Base-by-base conservation (phyloP, 1,284 basidiomycete species). In the Fomitiporia mediterranea region DNA sequence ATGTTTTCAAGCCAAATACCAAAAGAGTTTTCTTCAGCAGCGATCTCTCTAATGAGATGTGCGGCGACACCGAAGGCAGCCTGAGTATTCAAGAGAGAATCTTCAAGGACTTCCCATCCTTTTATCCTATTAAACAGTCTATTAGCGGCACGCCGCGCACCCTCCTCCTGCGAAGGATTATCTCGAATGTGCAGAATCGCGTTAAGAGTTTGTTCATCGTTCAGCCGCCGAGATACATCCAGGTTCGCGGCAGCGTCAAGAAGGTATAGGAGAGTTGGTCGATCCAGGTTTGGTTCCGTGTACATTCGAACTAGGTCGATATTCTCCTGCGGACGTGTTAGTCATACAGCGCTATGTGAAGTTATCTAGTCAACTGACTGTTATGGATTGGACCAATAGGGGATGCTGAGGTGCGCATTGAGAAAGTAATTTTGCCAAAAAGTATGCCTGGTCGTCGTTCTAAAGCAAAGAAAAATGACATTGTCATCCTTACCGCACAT, bases 1-100 rank as follows among this genome's bases (percentile, higher is more conserved):
- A 90, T 81, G 17, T 80, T 83, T 55, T 79, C 78, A 4, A 90
- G 70, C 82, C 84, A 87, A 43, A 84, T 80, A 2, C 86, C 87
- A 56, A 86, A 75, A 0, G 84, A 78, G 53, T 79, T 76, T 62
- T 89, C 87, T 47, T 84, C 82, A 1, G 72, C 68, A 7, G 79
- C 77, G 17, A 87, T 69, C 35, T 87, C 82, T 58, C 75, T 78
- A 17, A 89, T 66, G 63, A 83, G 74, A 3, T 61, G 65, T 11
- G 74, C 74, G 7, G 80, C 76, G 5, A 66, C 66, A 1, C 62
- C 55, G 62, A 83, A 82, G 57, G 85, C 76, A 0, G 76, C 78
- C 21, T 74, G 70, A 0, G 74, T 68, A 61, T 82, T 81, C 1
- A 72, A 74, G 2, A 89, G 69, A 0, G 81, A 76, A 42, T 85